A percentile compares a stretch with the other conserved stretches of the same genome.
Evolutionary conservation across 2,329 filamentous ascomycete species (phyloP).

Genomic region (Bipolaris sorokiniana): DNA sequence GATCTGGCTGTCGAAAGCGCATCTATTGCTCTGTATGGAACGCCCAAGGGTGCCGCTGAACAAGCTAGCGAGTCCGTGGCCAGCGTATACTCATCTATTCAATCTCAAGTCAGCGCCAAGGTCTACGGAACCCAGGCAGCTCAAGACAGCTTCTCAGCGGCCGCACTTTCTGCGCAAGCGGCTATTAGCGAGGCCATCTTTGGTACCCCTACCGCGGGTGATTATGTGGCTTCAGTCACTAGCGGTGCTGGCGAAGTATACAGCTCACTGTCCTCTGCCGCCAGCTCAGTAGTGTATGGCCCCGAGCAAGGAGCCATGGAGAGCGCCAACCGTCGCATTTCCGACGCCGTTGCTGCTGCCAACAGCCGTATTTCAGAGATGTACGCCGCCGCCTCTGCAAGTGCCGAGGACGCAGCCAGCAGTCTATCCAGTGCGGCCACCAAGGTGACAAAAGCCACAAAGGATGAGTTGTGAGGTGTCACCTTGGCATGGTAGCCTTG

Average conservation of each 20-base stretch:
- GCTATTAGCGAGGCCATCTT: slow-evolving; percentile 64
- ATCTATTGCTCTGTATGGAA: slow-evolving; percentile 64
- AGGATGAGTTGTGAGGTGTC: slow-evolving; percentile 58
- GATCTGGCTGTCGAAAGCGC: slow-evolving; percentile 65
- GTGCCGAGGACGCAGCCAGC: slow-evolving; percentile 56
- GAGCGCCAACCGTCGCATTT: slow-evolving; percentile 51
- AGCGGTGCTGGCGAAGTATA: slow-evolving; percentile 49
- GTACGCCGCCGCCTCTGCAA: slow-evolving; percentile 45
- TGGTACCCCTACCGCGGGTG: slow-evolving; percentile 58
- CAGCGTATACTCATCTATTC: slow-evolving; percentile 59
- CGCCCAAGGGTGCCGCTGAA: slow-evolving; percentile 60
- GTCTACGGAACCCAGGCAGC: slow-evolving; percentile 64
- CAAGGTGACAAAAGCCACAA: slow-evolving; percentile 53
- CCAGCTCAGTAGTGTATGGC: slow-evolving; percentile 57
- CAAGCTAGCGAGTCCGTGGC: slow-evolving; percentile 61
- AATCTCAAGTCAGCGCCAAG: slow-evolving; percentile 58
- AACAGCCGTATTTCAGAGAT: slow-evolving; percentile 52
- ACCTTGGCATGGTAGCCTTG: not conserved
- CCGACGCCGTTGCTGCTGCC: slow-evolving; percentile 53
- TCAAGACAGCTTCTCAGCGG: slow-evolving; percentile 59
- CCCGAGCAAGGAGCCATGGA: slow-evolving; percentile 55
- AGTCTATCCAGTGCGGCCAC: slow-evolving; percentile 47
- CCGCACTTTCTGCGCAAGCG: slow-evolving; percentile 61
- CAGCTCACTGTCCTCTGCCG: slow-evolving; percentile 30
- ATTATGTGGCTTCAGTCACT: slow-evolving; percentile 52